Evolutionary conservation across 2,329 filamentous ascomycete species (phyloP).

Genomic region (Apiospora sp.): DNA sequence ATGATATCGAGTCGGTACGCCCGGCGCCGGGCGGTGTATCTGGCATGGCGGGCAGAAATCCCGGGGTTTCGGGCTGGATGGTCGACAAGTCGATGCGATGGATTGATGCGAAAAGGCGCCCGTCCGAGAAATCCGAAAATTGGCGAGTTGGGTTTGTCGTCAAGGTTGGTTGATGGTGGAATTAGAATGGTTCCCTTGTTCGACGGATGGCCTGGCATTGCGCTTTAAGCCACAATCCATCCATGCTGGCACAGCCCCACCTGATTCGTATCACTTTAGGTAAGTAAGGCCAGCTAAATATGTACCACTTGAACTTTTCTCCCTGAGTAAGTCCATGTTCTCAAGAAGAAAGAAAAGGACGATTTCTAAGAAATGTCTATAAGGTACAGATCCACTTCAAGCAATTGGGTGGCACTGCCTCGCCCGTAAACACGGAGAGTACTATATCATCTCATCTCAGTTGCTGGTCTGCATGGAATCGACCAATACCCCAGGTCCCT

Average conservation of each 20-base stretch:
- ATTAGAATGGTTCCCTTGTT: conserved; percentile 5
- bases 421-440: background rate
- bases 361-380: too few species aligned
- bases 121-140: conserved; percentile 15
- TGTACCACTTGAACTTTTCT: background rate
- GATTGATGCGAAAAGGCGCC: conserved; percentile 16
- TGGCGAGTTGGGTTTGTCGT: background rate
- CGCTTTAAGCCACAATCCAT: conserved; percentile 5
- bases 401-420: background rate
- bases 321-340: background rate
- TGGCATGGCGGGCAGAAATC: conserved; percentile 48
- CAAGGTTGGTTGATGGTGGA: conserved; percentile 7
- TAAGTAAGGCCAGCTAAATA: background rate
- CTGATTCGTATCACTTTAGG: conserved; percentile 3
- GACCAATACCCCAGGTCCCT: background rate
- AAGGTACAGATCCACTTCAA: too few species aligned
- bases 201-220: conserved; percentile 8
- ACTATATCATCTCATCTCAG: background rate
- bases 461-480: background rate
- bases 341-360: background rate
- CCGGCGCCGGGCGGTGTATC: conserved; percentile 54
- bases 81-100: background rate
- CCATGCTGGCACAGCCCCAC: conserved; percentile 10
- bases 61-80: background rate
- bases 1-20: conserved; percentile 61